phyloP scores from a whole-genome alignment of 305 asterid species.

The Ilex paraguariensis region DNA sequence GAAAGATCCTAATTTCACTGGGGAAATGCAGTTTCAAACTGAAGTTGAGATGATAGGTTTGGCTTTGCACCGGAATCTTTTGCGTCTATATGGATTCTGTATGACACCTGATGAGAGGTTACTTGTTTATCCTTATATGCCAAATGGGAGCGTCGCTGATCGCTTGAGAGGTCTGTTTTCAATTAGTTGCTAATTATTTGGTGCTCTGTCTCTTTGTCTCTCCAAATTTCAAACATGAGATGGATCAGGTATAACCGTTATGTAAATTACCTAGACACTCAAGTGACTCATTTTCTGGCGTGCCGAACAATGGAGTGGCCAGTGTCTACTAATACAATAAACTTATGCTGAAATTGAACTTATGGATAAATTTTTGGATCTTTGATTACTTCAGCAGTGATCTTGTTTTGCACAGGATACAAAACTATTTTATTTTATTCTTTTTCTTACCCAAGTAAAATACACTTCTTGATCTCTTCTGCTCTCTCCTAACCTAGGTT shows the following conservation, averaged over 20 bases:
- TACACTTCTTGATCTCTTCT: background rate
- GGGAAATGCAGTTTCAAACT: constrained; percentile 93
- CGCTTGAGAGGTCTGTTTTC: constrained; percentile 64
- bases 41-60: constrained; percentile 96
- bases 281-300: too few relatives aligned
- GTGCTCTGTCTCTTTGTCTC: constrained; percentile 1
- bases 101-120: constrained; percentile 82
- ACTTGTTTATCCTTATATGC: constrained; percentile 87
- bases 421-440: too few relatives aligned
- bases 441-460: too few relatives aligned
- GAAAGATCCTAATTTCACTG: constrained; percentile 79
- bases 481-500: constrained; percentile 1
- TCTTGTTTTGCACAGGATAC: too few relatives aligned
- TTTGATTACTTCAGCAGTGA: too few relatives aligned
- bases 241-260: too few relatives aligned
- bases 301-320: too few relatives aligned
- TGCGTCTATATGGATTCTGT: constrained; percentile 78
- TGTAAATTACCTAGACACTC: too few relatives aligned
- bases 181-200: background rate
- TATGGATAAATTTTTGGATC: too few relatives aligned
- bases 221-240: background rate
- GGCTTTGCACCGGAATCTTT: constrained; percentile 87
- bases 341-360: too few relatives aligned
- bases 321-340: too few relatives aligned
- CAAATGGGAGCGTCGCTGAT: constrained; percentile 93